Conservation (phyloP, 768 basidiomycete species). For the Boletus speciosus region DNA sequence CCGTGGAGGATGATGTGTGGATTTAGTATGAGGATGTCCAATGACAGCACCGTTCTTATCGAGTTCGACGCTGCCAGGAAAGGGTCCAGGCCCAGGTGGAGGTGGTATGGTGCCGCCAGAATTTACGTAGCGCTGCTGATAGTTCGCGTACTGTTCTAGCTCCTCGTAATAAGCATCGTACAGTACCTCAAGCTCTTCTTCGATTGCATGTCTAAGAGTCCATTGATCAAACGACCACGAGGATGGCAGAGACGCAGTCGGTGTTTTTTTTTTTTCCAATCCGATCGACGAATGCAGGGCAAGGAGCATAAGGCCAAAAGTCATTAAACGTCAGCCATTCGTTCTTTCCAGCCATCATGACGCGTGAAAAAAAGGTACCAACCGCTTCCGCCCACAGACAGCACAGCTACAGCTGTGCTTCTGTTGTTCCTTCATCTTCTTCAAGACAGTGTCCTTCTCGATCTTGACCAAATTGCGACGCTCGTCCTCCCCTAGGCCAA, state of each 20-base stretch:
- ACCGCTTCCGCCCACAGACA: slow-evolving; percentile 96
- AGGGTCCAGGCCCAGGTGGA: slow-evolving; percentile 94
- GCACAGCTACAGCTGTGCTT: slow-evolving; percentile 94
- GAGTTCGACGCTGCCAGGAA: slow-evolving; percentile 96
- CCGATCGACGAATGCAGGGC: slow-evolving; percentile 17
- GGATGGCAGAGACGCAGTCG: slow-evolving; percentile 5
- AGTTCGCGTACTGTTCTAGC: slow-evolving; percentile 98
- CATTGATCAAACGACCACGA: slow-evolving; percentile 15
- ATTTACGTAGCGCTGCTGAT: slow-evolving; percentile 92
- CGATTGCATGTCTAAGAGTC: slow-evolving; percentile 81
- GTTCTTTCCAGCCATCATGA: slow-evolving; percentile 13
- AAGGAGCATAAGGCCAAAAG: slow-evolving; percentile 23
- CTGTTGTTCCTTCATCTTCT: slow-evolving; percentile 99
- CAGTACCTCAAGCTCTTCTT: slow-evolving; percentile 99
- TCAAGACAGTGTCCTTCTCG: slow-evolving; percentile 95
- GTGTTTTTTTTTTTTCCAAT: slow-evolving; percentile 14
- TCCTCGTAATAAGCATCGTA: slow-evolving; percentile 99
- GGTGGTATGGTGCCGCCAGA: slow-evolving; percentile 88
- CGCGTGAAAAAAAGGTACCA: slow-evolving; percentile 39
- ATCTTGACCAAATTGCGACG: slow-evolving; percentile 90
- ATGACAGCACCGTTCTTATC: slow-evolving; percentile 85
- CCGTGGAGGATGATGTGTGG: slow-evolving; percentile 40
- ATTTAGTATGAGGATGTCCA: slow-evolving; percentile 31
- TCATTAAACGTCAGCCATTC: slow-evolving; percentile 20
- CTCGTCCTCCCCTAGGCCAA: slow-evolving; percentile 87